Conservation (phyloP, 352 stramenopile species). For the Pythium utonaiense region DNA sequence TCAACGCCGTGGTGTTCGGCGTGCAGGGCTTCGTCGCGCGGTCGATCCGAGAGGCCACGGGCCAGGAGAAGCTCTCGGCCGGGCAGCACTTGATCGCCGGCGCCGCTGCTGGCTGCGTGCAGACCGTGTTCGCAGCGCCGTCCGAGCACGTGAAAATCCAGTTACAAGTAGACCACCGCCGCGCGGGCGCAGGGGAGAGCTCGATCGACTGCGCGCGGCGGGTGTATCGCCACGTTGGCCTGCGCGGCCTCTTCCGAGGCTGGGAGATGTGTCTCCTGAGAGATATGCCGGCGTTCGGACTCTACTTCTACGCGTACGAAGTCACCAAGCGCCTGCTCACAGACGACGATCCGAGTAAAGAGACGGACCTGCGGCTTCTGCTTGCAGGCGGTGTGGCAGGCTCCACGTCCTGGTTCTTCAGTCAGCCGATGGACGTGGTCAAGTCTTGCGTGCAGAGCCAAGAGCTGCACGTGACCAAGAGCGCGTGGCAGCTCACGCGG, state of each 20-base stretch:
- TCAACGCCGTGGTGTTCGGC: constrained; percentile 82
- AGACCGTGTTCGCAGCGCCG: constrained; percentile 67
- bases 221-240: constrained; percentile 37
- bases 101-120: constrained; percentile 53
- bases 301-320: constrained; percentile 83
- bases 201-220: constrained; percentile 48
- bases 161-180: constrained; percentile 61
- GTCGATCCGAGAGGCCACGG: constrained; percentile 32
- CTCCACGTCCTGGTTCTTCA: constrained; percentile 75
- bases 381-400: constrained; percentile 71
- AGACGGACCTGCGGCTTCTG: constrained; percentile 68
- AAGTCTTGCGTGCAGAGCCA: constrained; percentile 89
- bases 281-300: constrained; percentile 74
- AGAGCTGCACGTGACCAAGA: constrained; percentile 36
- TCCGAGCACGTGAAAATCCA: constrained; percentile 86
- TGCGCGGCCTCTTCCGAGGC: constrained; percentile 53
- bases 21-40: constrained; percentile 64
- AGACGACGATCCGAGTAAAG: constrained; percentile 43
- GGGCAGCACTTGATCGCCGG: constrained; percentile 56
- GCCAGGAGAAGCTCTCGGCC: constrained; percentile 29
- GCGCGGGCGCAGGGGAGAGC: constrained; percentile 30
- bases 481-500: constrained; percentile 40
- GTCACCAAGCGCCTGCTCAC: constrained; percentile 57
- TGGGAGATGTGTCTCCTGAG: constrained; percentile 68
- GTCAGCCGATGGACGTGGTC: constrained; percentile 86